A percentile compares a stretch with the other conserved stretches of the same genome.
Evolutionary conservation across 495 filamentous ascomycete species (phyloP).

Genomic region (Daldinia decipiens): DNA sequence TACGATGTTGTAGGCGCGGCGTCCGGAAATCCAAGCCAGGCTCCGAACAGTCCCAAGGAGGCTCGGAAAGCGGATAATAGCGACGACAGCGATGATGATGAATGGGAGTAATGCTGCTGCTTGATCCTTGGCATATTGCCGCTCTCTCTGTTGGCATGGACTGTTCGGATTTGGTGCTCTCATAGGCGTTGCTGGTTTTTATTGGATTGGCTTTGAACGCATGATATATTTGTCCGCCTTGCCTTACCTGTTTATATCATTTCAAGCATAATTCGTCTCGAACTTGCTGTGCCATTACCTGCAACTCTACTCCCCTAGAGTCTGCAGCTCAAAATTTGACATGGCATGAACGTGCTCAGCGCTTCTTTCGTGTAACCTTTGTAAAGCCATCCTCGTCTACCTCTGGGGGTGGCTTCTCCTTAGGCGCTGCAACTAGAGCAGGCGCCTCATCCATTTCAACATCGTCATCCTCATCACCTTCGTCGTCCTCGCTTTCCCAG

Average conservation of each 20-base stretch:
- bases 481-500: constrained; percentile 62
- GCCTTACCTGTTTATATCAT: constrained; percentile 37
- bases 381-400: constrained; percentile 95
- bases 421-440: constrained; percentile 63
- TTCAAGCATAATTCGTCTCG: constrained; percentile 34
- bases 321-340: constrained; percentile 11
- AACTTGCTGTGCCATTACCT: constrained; percentile 26
- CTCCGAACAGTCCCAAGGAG: constrained; percentile 75
- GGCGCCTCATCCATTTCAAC: constrained; percentile 83
- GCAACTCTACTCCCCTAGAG: constrained; percentile 10
- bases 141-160: constrained; percentile 3
- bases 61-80: constrained; percentile 62
- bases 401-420: constrained; percentile 75
- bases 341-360: constrained; percentile 45
- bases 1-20: constrained; percentile 84
- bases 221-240: constrained; percentile 32
- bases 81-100: constrained; percentile 77
- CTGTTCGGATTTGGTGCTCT: constrained; percentile 31
- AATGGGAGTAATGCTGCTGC: constrained; percentile 77
- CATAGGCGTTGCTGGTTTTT: constrained; percentile 32
- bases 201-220: constrained; percentile 36
- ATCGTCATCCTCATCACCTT: constrained; percentile 67
- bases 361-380: constrained; percentile 83
- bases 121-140: constrained; percentile 6
- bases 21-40: constrained; percentile 82